Percentiles rank a stretch among this genome's conserved stretches.
Evolutionary conservation across 257 asterid species (phyloP).

Genomic region (Scutellaria minor): DNA sequence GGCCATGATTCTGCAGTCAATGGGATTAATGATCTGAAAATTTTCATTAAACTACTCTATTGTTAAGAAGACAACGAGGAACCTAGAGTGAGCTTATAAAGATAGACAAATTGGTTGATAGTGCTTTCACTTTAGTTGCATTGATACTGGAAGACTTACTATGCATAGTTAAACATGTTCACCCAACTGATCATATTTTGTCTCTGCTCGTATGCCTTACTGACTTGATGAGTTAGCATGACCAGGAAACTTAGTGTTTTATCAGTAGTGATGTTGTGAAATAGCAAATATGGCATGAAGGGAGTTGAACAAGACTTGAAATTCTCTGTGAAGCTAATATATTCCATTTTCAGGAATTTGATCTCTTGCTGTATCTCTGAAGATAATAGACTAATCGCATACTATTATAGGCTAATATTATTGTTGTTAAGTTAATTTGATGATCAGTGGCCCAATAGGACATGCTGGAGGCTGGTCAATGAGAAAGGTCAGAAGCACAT

Average conservation of each 20-base stretch:
- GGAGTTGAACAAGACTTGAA: neutral
- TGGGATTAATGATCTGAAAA: too few relatives aligned
- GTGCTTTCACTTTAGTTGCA: too few relatives aligned
- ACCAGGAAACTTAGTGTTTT: neutral
- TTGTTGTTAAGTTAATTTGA: conserved; percentile 5
- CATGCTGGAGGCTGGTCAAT: conserved; percentile 1
- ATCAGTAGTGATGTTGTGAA: neutral
- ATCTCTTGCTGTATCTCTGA: neutral
- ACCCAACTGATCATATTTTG: neutral
- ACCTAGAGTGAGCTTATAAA: too few relatives aligned
- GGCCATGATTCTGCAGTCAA: too few relatives aligned
- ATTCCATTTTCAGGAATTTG: conserved; percentile 1
- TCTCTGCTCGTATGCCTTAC: neutral
- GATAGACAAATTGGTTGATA: too few relatives aligned
- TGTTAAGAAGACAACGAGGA: too few relatives aligned
- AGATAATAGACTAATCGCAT: neutral
- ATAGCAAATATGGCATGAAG: conserved; percentile 11
- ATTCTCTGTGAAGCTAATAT: neutral
- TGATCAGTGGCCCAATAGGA: neutral
- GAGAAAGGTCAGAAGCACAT: conserved; percentile 11
- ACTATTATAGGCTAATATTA: neutral
- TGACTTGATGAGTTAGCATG: conserved; percentile 15
- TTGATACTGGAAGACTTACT: neutral
- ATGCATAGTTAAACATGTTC: neutral
- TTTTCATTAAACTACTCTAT: too few relatives aligned